phyloP scores from a whole-genome alignment of 805 yeast genomes.

The Grigorovia transvaalensis region DNA sequence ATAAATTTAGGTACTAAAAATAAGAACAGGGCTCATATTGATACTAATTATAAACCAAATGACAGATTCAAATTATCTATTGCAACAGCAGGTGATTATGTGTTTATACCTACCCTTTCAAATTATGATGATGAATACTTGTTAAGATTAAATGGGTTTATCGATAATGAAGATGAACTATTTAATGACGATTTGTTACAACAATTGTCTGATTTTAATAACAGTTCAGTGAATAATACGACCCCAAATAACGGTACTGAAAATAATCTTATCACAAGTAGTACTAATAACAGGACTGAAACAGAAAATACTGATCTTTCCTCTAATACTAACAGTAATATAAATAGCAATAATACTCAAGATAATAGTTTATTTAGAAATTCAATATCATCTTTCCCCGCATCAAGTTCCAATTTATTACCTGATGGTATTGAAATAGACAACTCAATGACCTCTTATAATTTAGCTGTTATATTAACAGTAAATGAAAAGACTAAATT shows the following conservation, averaged over 20 bases:
- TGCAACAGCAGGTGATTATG: conserved; percentile 29
- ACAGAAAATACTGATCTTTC: background rate
- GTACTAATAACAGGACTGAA: background rate
- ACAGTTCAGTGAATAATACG: background rate
- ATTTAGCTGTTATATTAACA: conserved; percentile 42
- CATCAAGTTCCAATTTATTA: background rate
- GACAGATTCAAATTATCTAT: conserved; percentile 16
- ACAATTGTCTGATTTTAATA: background rate
- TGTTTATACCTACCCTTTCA: conserved; percentile 29
- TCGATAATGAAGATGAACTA: conserved; percentile 3
- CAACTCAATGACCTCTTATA: conserved; percentile 34
- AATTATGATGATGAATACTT: conserved; percentile 28
- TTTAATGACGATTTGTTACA: background rate
- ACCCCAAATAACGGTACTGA: too few relatives aligned
- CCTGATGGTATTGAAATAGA: conserved; percentile 5
- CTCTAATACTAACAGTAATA: background rate
- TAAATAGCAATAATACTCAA: background rate
- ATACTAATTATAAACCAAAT: background rate
- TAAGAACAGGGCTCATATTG: background rate
- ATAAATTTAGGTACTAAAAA: background rate
- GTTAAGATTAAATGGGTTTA: conserved; percentile 18
- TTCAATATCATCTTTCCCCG: background rate
- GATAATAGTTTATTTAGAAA: background rate
- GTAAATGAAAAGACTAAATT: conserved; percentile 30
- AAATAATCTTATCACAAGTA: too few relatives aligned